Conservation (phyloP, 306 rosid genomes). For the Quercus suber region DNA sequence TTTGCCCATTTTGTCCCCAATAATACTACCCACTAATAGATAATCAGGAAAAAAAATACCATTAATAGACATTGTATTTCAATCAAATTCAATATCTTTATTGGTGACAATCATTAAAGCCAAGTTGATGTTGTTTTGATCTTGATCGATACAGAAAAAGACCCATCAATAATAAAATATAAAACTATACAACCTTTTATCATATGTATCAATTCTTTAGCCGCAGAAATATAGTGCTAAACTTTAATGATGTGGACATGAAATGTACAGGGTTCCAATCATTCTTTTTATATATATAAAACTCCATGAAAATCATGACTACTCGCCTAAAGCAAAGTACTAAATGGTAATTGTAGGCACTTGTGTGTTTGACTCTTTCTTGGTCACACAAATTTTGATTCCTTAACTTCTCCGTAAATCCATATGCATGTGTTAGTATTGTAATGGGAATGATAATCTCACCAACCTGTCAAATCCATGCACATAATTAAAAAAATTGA, state of each 20-base stretch:
- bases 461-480: neutral
- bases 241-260: neutral
- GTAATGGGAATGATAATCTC: neutral
- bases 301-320: neutral
- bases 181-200: neutral
- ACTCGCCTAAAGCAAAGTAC: slow-evolving; percentile 4
- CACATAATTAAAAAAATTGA: neutral
- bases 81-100: neutral
- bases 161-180: neutral
- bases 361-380: slow-evolving; percentile 48
- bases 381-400: slow-evolving; percentile 23
- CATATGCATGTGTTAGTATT: neutral
- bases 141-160: neutral
- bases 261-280: neutral
- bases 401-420: slow-evolving; percentile 56
- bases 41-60: too few relatives aligned
- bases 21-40: too few relatives aligned
- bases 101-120: neutral
- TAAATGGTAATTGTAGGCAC: slow-evolving; percentile 16
- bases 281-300: neutral
- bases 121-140: neutral
- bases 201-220: neutral
- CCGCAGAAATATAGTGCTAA: too few relatives aligned
- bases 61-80: neutral
- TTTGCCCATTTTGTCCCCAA: too few relatives aligned